These are phyloP conservation scores for Stenocarpella maydis DNA, from an alignment of 2,329 filamentous ascomycete species.

Conservation along the genomic window DNA sequence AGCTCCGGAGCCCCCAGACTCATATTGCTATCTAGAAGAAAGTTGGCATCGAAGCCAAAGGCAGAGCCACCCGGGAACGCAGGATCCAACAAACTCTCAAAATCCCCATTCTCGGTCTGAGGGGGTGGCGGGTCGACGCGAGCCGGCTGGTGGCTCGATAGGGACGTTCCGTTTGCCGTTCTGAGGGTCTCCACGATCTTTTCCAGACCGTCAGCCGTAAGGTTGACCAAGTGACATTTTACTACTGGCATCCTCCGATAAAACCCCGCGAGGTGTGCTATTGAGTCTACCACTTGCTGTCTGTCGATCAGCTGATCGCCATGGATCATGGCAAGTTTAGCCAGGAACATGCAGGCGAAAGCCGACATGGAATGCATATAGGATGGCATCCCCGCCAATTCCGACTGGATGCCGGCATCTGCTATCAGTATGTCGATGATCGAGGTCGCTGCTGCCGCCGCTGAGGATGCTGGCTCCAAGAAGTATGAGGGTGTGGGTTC, in stretches of 20 bases:
- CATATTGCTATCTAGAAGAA: slow-evolving; percentile 19
- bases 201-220: slow-evolving; percentile 49
- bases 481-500: slow-evolving; percentile 29
- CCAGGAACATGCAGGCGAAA: slow-evolving; percentile 61
- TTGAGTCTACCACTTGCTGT: slow-evolving; percentile 48
- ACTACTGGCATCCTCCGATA: slow-evolving; percentile 51
- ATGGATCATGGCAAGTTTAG: slow-evolving; percentile 55
- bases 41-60: slow-evolving; percentile 7
- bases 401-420: slow-evolving; percentile 46
- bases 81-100: background rate
- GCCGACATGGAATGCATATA: slow-evolving; percentile 63
- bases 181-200: slow-evolving; percentile 25
- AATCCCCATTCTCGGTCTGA: background rate
- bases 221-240: slow-evolving; percentile 54
- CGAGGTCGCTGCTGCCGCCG: slow-evolving; percentile 43
- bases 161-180: background rate
- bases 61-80: background rate
- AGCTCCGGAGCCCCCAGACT: slow-evolving; percentile 12
- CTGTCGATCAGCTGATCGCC: slow-evolving; percentile 48
- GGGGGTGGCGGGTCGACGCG: background rate
- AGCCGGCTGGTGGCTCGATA: background rate
- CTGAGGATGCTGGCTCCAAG: slow-evolving; percentile 32
- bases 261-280: slow-evolving; percentile 47
- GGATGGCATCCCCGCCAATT: slow-evolving; percentile 54
- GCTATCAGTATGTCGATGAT: slow-evolving; percentile 49